Percentiles rank a stretch among this genome's conserved stretches.
These are phyloP conservation scores for Mayamaea pseudoterrestris DNA, from an alignment of 108 stramenopile genomes.

Conservation along the genomic window DNA sequence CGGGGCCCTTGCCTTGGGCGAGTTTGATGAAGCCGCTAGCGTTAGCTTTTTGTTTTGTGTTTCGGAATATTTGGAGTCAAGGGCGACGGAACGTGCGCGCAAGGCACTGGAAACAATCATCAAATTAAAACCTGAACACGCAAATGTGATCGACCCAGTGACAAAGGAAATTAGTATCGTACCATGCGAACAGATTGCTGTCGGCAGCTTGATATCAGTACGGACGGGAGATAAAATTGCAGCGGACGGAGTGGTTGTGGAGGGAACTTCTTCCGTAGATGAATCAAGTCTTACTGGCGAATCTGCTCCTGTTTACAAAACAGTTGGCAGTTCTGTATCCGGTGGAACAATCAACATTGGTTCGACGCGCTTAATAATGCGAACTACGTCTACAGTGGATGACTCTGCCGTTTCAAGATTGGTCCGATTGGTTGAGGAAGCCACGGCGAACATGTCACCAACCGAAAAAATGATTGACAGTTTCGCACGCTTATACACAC, in stretches of 20 bases:
- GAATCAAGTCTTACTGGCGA: slow-evolving; percentile 73
- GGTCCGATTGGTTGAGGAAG: slow-evolving; percentile 72
- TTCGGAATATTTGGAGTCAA: slow-evolving; percentile 56
- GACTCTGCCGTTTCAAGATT: slow-evolving; percentile 65
- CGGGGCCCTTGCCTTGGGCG: slow-evolving; percentile 63
- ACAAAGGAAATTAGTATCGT: slow-evolving; percentile 44
- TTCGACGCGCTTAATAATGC: slow-evolving; percentile 38
- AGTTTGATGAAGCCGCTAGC: slow-evolving; percentile 70
- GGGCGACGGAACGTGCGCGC: slow-evolving; percentile 53
- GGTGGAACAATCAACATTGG: slow-evolving; percentile 77
- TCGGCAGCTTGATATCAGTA: slow-evolving; percentile 75
- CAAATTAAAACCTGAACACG: slow-evolving; percentile 53
- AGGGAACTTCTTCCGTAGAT: slow-evolving; percentile 50
- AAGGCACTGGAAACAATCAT: slow-evolving; percentile 66
- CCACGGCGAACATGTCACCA: slow-evolving; percentile 59
- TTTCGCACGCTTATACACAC: slow-evolving; percentile 70
- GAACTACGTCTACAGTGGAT: slow-evolving; percentile 53
- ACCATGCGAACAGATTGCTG: slow-evolving; percentile 44
- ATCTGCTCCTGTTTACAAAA: slow-evolving; percentile 62
- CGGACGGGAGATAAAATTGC: slow-evolving; percentile 85
- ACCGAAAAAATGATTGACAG: slow-evolving; percentile 73
- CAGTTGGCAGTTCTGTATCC: slow-evolving; percentile 27
- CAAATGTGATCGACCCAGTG: slow-evolving; percentile 49
- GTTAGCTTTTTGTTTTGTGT: slow-evolving; percentile 68
- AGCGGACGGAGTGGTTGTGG: slow-evolving; percentile 80